Percentiles rank a stretch among this genome's conserved stretches.
Evolutionary conservation across 768 basidiomycete species (phyloP).

Genomic region (Xerocomus spinulosus): DNA sequence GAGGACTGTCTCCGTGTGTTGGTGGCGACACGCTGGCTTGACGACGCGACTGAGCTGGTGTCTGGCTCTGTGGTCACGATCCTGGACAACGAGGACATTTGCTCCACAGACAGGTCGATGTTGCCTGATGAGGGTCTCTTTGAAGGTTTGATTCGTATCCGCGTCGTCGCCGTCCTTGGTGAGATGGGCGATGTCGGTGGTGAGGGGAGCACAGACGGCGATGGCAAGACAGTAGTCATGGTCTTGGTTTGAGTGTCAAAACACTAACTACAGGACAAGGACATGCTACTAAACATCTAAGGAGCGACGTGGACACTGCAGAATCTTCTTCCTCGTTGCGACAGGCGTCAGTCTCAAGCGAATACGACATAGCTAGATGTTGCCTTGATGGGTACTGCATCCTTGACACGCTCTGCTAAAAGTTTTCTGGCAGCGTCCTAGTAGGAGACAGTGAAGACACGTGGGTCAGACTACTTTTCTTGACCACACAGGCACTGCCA

Average conservation of each 20-base stretch:
- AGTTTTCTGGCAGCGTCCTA: constrained; percentile 40
- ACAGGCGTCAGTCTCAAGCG: constrained; percentile 5
- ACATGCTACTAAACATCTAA: constrained; percentile 42
- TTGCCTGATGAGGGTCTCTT: constrained; percentile 4
- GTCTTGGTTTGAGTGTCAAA: too few species aligned
- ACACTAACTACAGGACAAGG: too few species aligned
- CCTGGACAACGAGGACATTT: constrained; percentile 5
- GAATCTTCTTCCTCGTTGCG: constrained; percentile 70
- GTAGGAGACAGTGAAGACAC: too few species aligned
- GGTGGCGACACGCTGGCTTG: neutral
- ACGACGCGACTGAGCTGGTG: neutral
- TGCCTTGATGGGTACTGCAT: constrained; percentile 59
- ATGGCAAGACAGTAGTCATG: neutral
- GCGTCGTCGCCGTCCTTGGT: constrained; percentile 5
- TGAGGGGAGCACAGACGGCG: constrained; percentile 6
- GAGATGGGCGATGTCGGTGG: constrained; percentile 19
- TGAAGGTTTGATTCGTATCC: constrained; percentile 15
- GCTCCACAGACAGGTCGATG: neutral
- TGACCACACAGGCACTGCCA: too few species aligned
- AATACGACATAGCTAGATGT: constrained; percentile 58
- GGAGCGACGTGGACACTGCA: constrained; percentile 11
- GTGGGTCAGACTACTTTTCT: too few species aligned
- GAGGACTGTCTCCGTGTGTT: constrained; percentile 25
- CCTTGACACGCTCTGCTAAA: constrained; percentile 55
- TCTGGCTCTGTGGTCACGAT: neutral